These are phyloP conservation scores for Cystofilobasidium bisporidii DNA, from an alignment of 768 basidiomycete species.

Conservation along the genomic window DNA sequence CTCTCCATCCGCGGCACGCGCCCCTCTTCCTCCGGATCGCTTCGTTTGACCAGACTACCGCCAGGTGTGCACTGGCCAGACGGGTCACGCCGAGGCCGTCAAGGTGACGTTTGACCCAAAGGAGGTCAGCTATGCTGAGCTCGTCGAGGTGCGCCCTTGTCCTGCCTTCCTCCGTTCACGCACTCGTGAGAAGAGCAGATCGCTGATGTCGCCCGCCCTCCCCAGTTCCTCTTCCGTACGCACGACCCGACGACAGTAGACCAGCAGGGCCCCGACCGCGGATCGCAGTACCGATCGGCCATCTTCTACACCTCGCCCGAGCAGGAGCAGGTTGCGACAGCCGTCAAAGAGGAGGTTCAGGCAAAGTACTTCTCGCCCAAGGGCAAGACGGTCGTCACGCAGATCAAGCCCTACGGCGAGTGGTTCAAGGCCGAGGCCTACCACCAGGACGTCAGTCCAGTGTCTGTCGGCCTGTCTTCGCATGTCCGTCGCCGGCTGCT, in stretches of 20 bases:
- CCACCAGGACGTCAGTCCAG: slow-evolving; percentile 40
- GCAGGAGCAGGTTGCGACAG: slow-evolving; percentile 61
- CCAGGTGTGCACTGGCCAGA: slow-evolving; percentile 47
- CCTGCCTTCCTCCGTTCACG: not conserved
- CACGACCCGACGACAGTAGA: slow-evolving; percentile 84
- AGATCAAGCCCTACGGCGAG: slow-evolving; percentile 55
- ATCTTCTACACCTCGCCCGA: slow-evolving; percentile 72
- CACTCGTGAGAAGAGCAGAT: too few relatives aligned
- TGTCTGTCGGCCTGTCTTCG: too few relatives aligned
- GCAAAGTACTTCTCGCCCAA: slow-evolving; percentile 58
- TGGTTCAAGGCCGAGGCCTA: slow-evolving; percentile 56
- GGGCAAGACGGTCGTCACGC: slow-evolving; percentile 65
- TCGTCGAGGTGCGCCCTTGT: slow-evolving; percentile 51
- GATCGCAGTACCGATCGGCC: slow-evolving; percentile 83
- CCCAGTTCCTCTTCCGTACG: slow-evolving; percentile 91
- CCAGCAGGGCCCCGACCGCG: slow-evolving; percentile 40
- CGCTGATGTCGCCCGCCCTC: too few relatives aligned
- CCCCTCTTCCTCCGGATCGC: not conserved
- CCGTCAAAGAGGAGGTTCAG: slow-evolving; percentile 73
- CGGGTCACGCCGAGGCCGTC: slow-evolving; percentile 81
- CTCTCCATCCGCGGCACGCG: not conserved
- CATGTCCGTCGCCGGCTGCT: slow-evolving; percentile 46
- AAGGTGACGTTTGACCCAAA: slow-evolving; percentile 65
- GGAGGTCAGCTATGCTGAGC: slow-evolving; percentile 67
- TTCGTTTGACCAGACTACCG: slow-evolving; percentile 12